Percentiles rank a stretch among this genome's conserved stretches.
Conservation (phyloP, 2,329 filamentous ascomycete genomes). For the Aspergillus fumigatiaffinis region DNA sequence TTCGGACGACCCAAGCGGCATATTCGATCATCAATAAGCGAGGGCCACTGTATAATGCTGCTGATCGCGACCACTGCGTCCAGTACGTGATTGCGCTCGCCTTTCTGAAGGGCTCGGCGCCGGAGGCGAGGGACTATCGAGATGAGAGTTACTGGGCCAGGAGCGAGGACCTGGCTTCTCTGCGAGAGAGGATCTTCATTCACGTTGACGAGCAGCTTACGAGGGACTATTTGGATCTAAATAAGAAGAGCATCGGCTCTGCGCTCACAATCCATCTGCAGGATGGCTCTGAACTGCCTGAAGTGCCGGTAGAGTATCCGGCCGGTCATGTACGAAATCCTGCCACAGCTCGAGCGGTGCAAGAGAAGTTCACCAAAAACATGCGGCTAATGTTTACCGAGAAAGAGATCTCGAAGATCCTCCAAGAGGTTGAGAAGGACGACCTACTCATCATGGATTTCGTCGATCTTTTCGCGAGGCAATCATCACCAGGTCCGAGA, state of each 20-base stretch:
- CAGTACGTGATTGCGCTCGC: constrained; percentile 32
- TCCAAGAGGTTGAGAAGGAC: constrained; percentile 9
- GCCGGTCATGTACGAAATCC: constrained; percentile 26
- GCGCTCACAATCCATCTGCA: constrained; percentile 24
- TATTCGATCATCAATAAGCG: constrained; percentile 33
- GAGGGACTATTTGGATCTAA: constrained; percentile 25
- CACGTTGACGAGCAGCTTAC: constrained; percentile 25
- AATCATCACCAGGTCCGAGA: neutral
- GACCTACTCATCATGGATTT: constrained; percentile 12
- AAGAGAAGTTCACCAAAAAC: constrained; percentile 15
- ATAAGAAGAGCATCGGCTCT: constrained; percentile 23
- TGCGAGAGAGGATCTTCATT: constrained; percentile 26
- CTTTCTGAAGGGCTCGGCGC: constrained; percentile 26
- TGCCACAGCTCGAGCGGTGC: constrained; percentile 7
- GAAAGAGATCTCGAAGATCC: constrained; percentile 8
- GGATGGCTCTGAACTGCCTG: constrained; percentile 21
- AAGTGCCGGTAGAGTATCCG: constrained; percentile 38
- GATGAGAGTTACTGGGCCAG: constrained; percentile 24
- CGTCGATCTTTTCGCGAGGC: constrained; percentile 14
- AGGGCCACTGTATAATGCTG: constrained; percentile 23
- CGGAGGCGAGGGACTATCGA: constrained; percentile 24
- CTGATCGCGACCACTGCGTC: constrained; percentile 37
- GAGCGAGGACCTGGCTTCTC: constrained; percentile 13
- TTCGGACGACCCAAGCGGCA: constrained; percentile 29
- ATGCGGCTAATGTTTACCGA: constrained; percentile 17